Evolutionary conservation across 352 stramenopile genomes (phyloP), one percentile per base, ranked within the genome.

Genomic region (Pythium diclinum): DNA sequence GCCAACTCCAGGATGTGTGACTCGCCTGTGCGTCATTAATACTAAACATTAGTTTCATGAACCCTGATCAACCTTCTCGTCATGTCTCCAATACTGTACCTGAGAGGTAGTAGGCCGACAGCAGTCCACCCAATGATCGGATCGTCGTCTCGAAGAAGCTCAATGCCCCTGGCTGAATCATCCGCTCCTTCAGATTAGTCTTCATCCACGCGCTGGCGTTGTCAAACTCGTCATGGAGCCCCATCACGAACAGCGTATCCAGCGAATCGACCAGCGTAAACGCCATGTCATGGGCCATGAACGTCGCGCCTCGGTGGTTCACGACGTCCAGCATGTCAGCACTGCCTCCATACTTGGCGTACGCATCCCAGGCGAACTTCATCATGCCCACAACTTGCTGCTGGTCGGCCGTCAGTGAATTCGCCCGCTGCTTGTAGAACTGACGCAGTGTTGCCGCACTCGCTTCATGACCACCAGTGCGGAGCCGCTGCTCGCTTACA

Each of bases 71-170:
- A 38, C 25, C 25, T 28, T 3, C 25, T 28, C 25, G 25, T 28
- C 4, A 28, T 28, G 25, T 28, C 25, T 13, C 33, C 33, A 38
- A 38, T 13, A 38, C 32, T 4, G 32, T 34, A 34, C 33, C 33
- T 11, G 78, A 87, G 10, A 86, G 66, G 17, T 81, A 77, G 47
- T 81, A 85, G 8, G 82, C 78, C 1, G 79, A 81, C 10, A 91
- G 55, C 5, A 90, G 42, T 6, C 81, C 79, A 6, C 78, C 82
- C 0, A 91, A 62, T 11, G 75, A 81, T 17, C 82, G 76, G 30
- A 88, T 87, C 19, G 79, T 86, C 38, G 84, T 68, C 51, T 91
- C 82, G 28, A 85, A 84, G 53, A 91, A 83, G 56, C 77, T 91
- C 34, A 91, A 68, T 28, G 57, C 61, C 10, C 66, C 68, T 3